These are phyloP conservation scores for Calocybe cyanea DNA, from an alignment of 768 basidiomycete species.

Conservation along the genomic window DNA sequence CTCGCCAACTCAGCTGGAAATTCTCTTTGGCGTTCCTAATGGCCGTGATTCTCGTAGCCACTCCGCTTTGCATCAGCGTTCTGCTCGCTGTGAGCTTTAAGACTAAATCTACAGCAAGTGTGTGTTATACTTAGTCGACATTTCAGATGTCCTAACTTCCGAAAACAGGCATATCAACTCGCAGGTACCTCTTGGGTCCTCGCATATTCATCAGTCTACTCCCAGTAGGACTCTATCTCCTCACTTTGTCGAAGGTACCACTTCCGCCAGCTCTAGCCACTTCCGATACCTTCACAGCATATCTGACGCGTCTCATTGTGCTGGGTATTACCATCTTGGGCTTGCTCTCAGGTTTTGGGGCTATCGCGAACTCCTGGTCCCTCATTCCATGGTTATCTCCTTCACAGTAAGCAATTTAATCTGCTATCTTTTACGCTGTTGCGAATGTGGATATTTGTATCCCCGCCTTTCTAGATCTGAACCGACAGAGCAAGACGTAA, in stretches of 20 bases:
- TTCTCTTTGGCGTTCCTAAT: slow-evolving; percentile 63
- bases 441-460: not conserved
- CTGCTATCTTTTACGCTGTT: not conserved
- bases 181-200: slow-evolving; percentile 25
- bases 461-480: slow-evolving; percentile 21
- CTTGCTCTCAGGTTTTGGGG: slow-evolving; percentile 74
- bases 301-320: slow-evolving; percentile 63
- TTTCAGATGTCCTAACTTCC: too few species aligned
- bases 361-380: slow-evolving; percentile 63
- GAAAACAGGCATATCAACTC: slow-evolving; percentile 4
- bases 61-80: slow-evolving; percentile 62
- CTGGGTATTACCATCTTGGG: slow-evolving; percentile 80
- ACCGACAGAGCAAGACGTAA: slow-evolving; percentile 50
- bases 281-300: slow-evolving; percentile 40
- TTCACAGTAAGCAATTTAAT: slow-evolving; percentile 16
- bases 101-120: slow-evolving; percentile 20
- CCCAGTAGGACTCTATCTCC: slow-evolving; percentile 52
- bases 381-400: slow-evolving; percentile 44
- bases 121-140: not conserved
- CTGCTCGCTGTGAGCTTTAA: slow-evolving; percentile 44
- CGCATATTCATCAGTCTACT: slow-evolving; percentile 41
- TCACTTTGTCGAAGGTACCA: slow-evolving; percentile 63
- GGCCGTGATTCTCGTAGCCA: slow-evolving; percentile 55
- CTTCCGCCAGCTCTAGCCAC: slow-evolving; percentile 48
- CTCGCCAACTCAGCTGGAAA: slow-evolving; percentile 64